Evolutionary conservation across 371 early-diverging fungal genomes (phyloP).

Genomic region (Mortierella sp.): DNA sequence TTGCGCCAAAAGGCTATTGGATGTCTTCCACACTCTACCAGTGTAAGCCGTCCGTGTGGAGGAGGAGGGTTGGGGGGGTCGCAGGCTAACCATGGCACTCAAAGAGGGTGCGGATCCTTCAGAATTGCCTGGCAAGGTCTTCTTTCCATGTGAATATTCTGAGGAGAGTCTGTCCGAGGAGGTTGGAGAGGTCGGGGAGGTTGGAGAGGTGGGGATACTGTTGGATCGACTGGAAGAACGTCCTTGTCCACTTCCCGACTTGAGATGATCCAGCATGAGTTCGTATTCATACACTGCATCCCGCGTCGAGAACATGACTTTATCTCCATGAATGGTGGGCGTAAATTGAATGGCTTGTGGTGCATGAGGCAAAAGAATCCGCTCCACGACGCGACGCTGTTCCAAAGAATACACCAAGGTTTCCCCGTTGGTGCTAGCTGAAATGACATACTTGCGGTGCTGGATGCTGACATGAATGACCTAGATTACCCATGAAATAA

Average conservation of each 20-base stretch:
- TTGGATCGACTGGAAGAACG: not conserved
- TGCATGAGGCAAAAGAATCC: slow-evolving; percentile 44
- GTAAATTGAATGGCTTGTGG: slow-evolving; percentile 48
- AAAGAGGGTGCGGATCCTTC: not conserved
- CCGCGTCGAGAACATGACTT: slow-evolving; percentile 52
- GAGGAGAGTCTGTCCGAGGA: no score
- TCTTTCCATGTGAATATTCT: no score
- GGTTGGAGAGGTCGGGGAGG: not conserved
- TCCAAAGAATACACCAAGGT: slow-evolving; percentile 39
- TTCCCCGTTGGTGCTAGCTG: slow-evolving; percentile 50
- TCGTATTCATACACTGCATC: slow-evolving; percentile 53
- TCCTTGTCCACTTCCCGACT: slow-evolving; percentile 6
- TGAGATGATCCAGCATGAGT: slow-evolving; percentile 25
- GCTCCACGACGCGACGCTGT: slow-evolving; percentile 21
- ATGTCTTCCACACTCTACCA: slow-evolving; percentile 40
- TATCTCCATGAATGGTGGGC: slow-evolving; percentile 42
- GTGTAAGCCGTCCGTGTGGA: slow-evolving; percentile 11
- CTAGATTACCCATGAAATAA: slow-evolving; percentile 2
- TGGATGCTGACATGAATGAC: slow-evolving; percentile 43
- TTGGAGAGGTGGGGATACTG: not conserved
- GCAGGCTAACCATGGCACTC: not conserved
- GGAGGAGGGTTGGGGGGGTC: slow-evolving; percentile 4
- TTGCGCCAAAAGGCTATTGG: slow-evolving; percentile 46
- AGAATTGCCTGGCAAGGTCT: no score
- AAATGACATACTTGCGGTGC: slow-evolving; percentile 30